Evolutionary conservation across 371 early-diverging fungal species (phyloP).

Genomic region (Rhizopus sp.): DNA sequence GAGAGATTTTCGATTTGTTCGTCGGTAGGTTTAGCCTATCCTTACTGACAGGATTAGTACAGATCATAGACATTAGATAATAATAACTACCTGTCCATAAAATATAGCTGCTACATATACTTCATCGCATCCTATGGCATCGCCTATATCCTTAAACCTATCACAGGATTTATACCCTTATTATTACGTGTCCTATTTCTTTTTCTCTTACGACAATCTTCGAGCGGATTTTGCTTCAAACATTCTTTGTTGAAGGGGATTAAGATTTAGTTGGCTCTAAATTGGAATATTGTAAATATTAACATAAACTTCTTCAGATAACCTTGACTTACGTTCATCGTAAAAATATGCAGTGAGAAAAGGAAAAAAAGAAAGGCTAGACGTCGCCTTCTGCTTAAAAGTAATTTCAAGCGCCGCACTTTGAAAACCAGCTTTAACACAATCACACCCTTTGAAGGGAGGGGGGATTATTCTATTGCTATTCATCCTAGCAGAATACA

Average conservation of each 20-base stretch:
- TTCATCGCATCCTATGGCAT: constrained; percentile 59
- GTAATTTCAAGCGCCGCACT: too few relatives aligned
- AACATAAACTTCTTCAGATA: too few relatives aligned
- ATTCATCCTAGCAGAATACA: too few relatives aligned
- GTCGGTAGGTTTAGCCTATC: constrained; percentile 52
- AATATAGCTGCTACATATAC: constrained; percentile 73
- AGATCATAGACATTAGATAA: not conserved
- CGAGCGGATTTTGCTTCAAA: constrained; percentile 40
- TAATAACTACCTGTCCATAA: constrained; percentile 59
- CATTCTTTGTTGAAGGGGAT: constrained; percentile 37
- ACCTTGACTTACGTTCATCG: too few relatives aligned
- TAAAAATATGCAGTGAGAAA: too few relatives aligned
- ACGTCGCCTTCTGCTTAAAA: too few relatives aligned
- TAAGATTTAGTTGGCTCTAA: constrained; percentile 13
- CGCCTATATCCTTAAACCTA: constrained; percentile 65
- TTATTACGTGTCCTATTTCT: not conserved
- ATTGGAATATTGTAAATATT: too few relatives aligned
- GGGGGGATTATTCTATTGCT: too few relatives aligned
- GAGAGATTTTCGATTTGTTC: constrained; percentile 55
- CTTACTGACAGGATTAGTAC: not conserved
- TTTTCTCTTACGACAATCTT: constrained; percentile 32
- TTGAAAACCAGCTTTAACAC: too few relatives aligned
- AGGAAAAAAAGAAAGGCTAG: too few relatives aligned
- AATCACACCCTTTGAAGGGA: too few relatives aligned
- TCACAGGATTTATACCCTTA: not conserved